Evolutionary conservation across 2,329 filamentous ascomycete species (phyloP), one percentile per base, ranked within the genome.

Genomic region (Thermoascus crustaceus): DNA sequence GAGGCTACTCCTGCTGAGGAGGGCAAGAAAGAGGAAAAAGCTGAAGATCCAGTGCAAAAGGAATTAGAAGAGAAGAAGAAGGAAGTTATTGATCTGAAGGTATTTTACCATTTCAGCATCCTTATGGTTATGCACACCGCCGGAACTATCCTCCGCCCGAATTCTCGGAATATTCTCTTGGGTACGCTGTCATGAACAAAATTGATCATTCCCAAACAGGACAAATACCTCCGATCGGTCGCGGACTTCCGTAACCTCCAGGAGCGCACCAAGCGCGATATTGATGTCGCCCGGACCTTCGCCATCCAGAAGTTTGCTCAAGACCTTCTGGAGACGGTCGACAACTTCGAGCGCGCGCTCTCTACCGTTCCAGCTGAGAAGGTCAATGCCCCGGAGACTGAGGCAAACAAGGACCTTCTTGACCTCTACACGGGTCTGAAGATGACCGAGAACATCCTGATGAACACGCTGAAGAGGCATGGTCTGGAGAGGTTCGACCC

Each of bases 231-330:
- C 45, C 89, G 91, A 60, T 83, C 84, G 37, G 80, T 96, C 46
- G 91, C 91, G 66, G 91, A 98, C 55, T 96, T 93, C 76, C 86
- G 86, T 60, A 98, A 96, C 69, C 83, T 98, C 34, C 89, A 96
- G 70, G 86, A 95, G 57, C 85, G 91, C 57, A 94, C 86, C 27
- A 76, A 81, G 61, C 86, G 91, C 57, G 91, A 98, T 50, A 81
- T 93, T 60, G 85, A 91, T 64, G 67, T 76, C 13, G 85, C 89
- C 13, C 81, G 82, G 52, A 85, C 94, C 66, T 98, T 94, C 53
- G 91, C 89, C 54, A 91, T 98, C 55, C 86, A 94, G 61, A 70
- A 81, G 49, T 96, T 98, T 67, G 86, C 89, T 56, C 83, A 86
- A 64, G 91, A 98, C 66, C 80, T 98, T 30, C 78, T 96, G 50